Evolutionary conservation across 2,329 filamentous ascomycete species (phyloP), one percentile per base, ranked within the genome.

Genomic region (Mollisia scopiformis): DNA sequence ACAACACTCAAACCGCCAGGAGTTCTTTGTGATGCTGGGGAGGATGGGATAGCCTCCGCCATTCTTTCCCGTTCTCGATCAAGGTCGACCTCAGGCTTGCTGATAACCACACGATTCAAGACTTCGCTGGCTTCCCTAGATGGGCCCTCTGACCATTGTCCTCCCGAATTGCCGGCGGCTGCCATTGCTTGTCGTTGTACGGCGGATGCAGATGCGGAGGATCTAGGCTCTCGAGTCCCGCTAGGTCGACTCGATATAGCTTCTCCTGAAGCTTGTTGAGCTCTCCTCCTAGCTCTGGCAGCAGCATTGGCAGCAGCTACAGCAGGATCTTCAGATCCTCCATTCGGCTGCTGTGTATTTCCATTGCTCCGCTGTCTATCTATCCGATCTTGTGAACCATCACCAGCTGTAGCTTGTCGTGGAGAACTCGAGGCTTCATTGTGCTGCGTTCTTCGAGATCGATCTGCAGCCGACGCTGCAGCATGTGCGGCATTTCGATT

Each of bases 71-170:
- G 83, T 74, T 92, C 90, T 61, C 91, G 84, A 58, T 87, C 87
- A 59, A 90, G 78, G 72, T 93, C 91, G 49, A 88, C 86, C 66
- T 89, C 84, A 6, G 91, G 90, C 67, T 92, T 89, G 53, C 89
- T 90, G 27, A 93, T 84, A 64, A 94, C 81, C 64, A 93, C 86
- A 63, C 90, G 86, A 73, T 90, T 91, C 65, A 96, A 83, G 31
- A 92, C 87, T 59, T 93, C 87, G 75, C 89, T 93, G 58, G 90
- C 87, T 74, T 96, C 91, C 61, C 90, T 87, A 14, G 88, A 85
- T 13, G 90, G 81, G 43, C 82, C 83, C 19, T 83, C 84, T 37
- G 84, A 78, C 65, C 82, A 77, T 39, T 83, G 60, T 84, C 81
- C 50, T 82, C 75, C 37, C 14, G 43, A 11, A 47, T 28, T 47